phyloP scores from a whole-genome alignment of 768 basidiomycete genomes.

The Hypholoma sublateritium region DNA sequence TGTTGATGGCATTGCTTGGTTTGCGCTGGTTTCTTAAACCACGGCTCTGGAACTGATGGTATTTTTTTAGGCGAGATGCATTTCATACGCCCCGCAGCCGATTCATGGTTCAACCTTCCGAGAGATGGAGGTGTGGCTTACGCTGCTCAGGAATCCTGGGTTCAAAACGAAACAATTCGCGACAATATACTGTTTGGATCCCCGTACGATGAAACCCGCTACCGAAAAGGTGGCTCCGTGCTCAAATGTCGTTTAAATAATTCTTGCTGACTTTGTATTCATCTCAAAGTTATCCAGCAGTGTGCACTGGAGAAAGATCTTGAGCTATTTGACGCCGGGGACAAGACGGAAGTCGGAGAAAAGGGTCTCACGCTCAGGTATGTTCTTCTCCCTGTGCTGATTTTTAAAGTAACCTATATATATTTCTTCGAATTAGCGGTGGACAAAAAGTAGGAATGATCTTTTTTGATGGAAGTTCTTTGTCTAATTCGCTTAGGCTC shows the following conservation, averaged over 20 bases:
- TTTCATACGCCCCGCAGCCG: constrained; percentile 46
- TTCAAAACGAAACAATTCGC: constrained; percentile 76
- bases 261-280: background rate
- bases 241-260: background rate
- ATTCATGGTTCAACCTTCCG: constrained; percentile 72
- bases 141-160: constrained; percentile 85
- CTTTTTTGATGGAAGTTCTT: background rate
- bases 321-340: constrained; percentile 65
- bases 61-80: constrained; percentile 58
- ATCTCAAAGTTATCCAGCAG: constrained; percentile 54
- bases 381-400: background rate
- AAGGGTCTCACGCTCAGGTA: constrained; percentile 57
- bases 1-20: constrained; percentile 61
- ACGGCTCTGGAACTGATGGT: background rate
- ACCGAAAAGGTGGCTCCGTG: constrained; percentile 48
- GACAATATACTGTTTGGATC: constrained; percentile 85
- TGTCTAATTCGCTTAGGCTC: constrained; percentile 29
- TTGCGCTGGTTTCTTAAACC: constrained; percentile 25
- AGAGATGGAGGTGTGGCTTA: constrained; percentile 70
- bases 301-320: constrained; percentile 75
- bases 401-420: background rate
- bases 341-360: constrained; percentile 71
- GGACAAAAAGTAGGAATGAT: constrained; percentile 34
- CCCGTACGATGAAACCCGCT: constrained; percentile 73
- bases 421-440: constrained; percentile 26